Evolutionary conservation across 1,284 basidiomycete genomes (phyloP).

Genomic region (Apiotrichum siamense): DNA sequence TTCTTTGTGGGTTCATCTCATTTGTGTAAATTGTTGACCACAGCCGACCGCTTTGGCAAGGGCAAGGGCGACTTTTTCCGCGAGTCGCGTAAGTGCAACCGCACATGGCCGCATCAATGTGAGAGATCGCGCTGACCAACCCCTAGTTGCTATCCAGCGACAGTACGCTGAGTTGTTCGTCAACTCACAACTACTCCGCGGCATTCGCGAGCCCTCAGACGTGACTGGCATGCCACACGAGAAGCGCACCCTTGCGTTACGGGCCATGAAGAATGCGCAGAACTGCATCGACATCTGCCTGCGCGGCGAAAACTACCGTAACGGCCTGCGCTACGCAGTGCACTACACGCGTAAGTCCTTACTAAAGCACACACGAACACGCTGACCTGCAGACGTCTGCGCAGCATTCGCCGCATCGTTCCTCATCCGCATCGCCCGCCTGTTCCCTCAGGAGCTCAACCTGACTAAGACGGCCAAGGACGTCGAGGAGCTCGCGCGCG

Average conservation of each 20-base stretch:
- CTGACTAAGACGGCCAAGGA: slow-evolving; percentile 65
- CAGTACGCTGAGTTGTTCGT: slow-evolving; percentile 35
- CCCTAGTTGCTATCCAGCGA: not conserved
- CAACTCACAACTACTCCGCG: slow-evolving; percentile 46
- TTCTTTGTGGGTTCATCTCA: slow-evolving; percentile 26
- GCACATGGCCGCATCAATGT: not conserved
- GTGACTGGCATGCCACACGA: slow-evolving; percentile 44
- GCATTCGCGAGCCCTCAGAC: slow-evolving; percentile 43
- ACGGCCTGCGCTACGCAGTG: slow-evolving; percentile 73
- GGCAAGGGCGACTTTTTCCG: slow-evolving; percentile 43
- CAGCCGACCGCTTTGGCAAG: slow-evolving; percentile 41
- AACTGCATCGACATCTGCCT: slow-evolving; percentile 45
- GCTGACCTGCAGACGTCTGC: slow-evolving; percentile 67
- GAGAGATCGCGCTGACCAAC: not conserved
- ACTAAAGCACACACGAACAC: not conserved
- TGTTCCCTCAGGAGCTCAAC: slow-evolving; percentile 81
- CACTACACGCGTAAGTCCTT: slow-evolving; percentile 51
- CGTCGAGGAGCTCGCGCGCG: slow-evolving; percentile 66
- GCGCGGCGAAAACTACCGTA: slow-evolving; percentile 57
- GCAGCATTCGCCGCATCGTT: slow-evolving; percentile 84
- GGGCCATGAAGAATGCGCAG: slow-evolving; percentile 48
- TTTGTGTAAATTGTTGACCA: not conserved
- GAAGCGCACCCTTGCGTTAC: slow-evolving; percentile 42
- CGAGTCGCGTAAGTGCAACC: slow-evolving; percentile 32
- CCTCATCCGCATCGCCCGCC: slow-evolving; percentile 66